A percentile compares a stretch with the other conserved stretches of the same genome.
phyloP scores from a whole-genome alignment of 164 flowering plant genomes.

The Santalum album region DNA sequence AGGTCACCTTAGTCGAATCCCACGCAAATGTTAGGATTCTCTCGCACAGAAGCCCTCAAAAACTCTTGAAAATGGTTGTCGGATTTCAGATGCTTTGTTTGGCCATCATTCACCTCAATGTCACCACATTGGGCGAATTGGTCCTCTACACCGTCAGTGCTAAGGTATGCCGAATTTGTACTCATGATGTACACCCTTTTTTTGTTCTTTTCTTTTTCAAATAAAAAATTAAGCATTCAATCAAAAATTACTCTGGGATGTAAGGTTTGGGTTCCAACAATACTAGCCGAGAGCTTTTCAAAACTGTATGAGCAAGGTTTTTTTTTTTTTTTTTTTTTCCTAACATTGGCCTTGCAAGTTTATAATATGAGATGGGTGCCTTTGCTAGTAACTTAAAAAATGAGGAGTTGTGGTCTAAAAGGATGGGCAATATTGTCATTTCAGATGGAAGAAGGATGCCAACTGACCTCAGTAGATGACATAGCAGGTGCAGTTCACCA shows the following conservation, averaged over 20 bases:
- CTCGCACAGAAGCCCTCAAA: slow-evolving; percentile 33
- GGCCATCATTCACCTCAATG: slow-evolving; percentile 74
- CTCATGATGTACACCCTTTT: too few relatives aligned
- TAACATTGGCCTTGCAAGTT: too few relatives aligned
- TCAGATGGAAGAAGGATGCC: slow-evolving; percentile 87
- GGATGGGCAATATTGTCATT: slow-evolving; percentile 11
- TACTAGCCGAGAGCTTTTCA: too few relatives aligned
- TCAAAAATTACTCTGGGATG: too few relatives aligned
- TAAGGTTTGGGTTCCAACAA: too few relatives aligned
- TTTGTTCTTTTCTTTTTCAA: too few relatives aligned
- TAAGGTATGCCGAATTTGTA: slow-evolving; percentile 42
- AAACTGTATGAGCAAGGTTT: too few relatives aligned
- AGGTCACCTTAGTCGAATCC: slow-evolving; percentile 74
- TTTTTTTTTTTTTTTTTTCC: too few relatives aligned
- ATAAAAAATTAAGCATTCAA: too few relatives aligned
- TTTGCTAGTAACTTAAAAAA: too few relatives aligned
- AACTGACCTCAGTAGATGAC: slow-evolving; percentile 67
- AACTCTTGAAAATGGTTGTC: slow-evolving; percentile 50
- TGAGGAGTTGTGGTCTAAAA: background rate
- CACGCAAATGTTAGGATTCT: slow-evolving; percentile 73
- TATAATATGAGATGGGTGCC: too few relatives aligned
- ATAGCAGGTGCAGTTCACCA: slow-evolving; percentile 77
- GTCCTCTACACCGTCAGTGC: slow-evolving; percentile 77
- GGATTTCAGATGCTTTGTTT: slow-evolving; percentile 55
- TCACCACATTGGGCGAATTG: slow-evolving; percentile 54